A percentile compares a stretch with the other conserved stretches of the same genome.
Evolutionary conservation across 2,329 filamentous ascomycete genomes (phyloP).

Genomic region (Zopfia rhizophila): DNA sequence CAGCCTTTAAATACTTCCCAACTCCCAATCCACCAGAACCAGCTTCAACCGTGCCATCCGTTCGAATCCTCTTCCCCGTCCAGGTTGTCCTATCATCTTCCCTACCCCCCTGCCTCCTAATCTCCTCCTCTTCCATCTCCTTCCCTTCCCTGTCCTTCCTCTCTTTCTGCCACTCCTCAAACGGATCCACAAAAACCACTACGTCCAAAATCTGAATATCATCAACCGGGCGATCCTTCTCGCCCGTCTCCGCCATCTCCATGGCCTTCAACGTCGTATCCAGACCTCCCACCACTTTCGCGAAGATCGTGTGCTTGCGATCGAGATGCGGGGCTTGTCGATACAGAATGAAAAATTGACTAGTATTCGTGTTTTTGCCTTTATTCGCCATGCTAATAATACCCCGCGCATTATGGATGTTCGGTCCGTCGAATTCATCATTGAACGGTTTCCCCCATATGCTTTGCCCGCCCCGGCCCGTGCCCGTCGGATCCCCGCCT

Average conservation of each 20-base stretch:
- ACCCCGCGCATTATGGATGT: constrained; percentile 84
- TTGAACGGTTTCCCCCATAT: constrained; percentile 95
- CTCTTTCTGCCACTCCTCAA: constrained; percentile 89
- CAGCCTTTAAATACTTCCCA: constrained; percentile 85
- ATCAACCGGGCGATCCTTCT: constrained; percentile 77
- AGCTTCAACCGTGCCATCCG: constrained; percentile 68
- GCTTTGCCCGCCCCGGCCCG: constrained; percentile 87
- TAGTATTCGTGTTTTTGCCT: constrained; percentile 96
- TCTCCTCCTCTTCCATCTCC: constrained; percentile 71
- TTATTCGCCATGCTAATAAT: constrained; percentile 97
- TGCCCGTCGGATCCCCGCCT: constrained; percentile 92
- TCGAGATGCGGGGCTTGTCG: constrained; percentile 86
- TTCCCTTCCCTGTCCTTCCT: constrained; percentile 63
- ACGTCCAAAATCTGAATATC: constrained; percentile 86
- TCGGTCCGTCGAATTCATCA: constrained; percentile 90
- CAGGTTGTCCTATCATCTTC: constrained; percentile 93
- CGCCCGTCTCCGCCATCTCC: constrained; percentile 80
- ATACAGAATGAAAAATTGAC: constrained; percentile 95
- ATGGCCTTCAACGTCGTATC: constrained; percentile 77
- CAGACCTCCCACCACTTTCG: constrained; percentile 79
- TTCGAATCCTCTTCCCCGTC: constrained; percentile 90
- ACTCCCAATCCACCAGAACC: constrained; percentile 63
- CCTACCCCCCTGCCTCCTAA: constrained; percentile 73
- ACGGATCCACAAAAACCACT: constrained; percentile 90
- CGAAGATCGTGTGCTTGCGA: constrained; percentile 97